phyloP scores from a whole-genome alignment of 2,329 filamentous ascomycete genomes.

The Colletotrichum karsti region DNA sequence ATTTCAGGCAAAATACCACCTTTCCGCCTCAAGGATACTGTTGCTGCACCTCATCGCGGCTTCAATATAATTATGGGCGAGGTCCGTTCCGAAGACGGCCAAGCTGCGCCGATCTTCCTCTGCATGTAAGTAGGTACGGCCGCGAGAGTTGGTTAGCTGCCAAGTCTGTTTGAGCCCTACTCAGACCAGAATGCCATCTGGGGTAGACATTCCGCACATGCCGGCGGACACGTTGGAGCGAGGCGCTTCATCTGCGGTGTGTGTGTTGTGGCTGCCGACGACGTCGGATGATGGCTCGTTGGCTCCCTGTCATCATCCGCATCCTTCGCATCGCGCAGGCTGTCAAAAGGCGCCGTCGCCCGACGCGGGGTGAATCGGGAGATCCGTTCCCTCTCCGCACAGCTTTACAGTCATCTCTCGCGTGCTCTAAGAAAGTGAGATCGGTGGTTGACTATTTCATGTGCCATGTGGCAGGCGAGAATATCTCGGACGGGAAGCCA shows the following conservation, averaged over 20 bases:
- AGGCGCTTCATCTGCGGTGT: neutral
- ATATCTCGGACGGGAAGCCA: neutral
- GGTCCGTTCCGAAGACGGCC: slow-evolving; percentile 16
- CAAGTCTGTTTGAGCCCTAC: slow-evolving; percentile 5
- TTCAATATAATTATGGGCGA: neutral
- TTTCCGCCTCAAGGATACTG: neutral
- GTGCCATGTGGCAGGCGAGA: neutral
- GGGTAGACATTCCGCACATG: neutral
- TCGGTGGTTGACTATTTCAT: neutral
- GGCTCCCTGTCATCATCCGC: neutral
- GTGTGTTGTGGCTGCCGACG: neutral
- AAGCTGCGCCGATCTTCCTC: slow-evolving; percentile 8
- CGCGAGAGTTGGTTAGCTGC: neutral
- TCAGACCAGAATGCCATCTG: neutral
- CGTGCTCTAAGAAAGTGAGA: neutral
- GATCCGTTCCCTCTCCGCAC: neutral
- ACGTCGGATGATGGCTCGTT: neutral
- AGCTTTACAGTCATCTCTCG: neutral
- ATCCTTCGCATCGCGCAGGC: neutral
- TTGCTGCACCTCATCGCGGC: slow-evolving; percentile 1
- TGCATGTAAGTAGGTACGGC: slow-evolving; percentile 2
- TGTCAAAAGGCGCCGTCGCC: neutral
- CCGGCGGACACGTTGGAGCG: neutral
- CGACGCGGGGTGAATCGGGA: neutral
- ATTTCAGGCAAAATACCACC: slow-evolving; percentile 10